Conservation (phyloP, 73 alveolate species). For the Symbiodinium natans region DNA sequence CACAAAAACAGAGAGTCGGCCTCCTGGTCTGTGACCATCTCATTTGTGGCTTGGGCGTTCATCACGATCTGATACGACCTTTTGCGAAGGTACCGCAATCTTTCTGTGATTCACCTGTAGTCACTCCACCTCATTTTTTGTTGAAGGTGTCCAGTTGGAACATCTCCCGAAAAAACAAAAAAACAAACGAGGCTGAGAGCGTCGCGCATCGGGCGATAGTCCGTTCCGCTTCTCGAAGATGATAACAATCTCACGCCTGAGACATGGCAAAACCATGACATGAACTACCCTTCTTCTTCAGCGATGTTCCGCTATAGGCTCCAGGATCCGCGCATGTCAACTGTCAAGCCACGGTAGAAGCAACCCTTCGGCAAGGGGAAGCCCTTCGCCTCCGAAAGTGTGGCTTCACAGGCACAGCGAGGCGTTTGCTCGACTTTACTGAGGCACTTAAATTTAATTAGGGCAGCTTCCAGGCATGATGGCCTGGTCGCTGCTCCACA, state of each 20-base stretch:
- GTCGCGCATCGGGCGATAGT: conserved; percentile 68
- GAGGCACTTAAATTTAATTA: neutral
- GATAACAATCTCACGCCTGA: conserved; percentile 70
- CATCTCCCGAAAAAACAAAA: too few relatives aligned
- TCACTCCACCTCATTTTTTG: too few relatives aligned
- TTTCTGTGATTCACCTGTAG: too few relatives aligned
- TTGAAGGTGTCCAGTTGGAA: too few relatives aligned
- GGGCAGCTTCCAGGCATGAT: neutral
- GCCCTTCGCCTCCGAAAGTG: conserved; percentile 45
- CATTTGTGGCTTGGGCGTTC: conserved; percentile 81
- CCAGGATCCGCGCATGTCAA: conserved; percentile 28
- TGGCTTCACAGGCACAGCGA: too few relatives aligned
- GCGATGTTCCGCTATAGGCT: too few relatives aligned
- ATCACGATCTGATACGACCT: conserved; percentile 86
- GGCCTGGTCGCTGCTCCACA: conserved; percentile 93
- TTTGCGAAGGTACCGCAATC: too few relatives aligned
- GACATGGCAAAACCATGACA: too few relatives aligned
- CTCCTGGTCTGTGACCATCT: conserved; percentile 78
- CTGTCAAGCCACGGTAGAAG: conserved; percentile 81
- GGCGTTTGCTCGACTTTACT: too few relatives aligned
- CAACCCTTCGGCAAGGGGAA: conserved; percentile 79
- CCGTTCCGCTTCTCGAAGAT: conserved; percentile 91
- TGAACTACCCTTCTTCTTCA: too few relatives aligned
- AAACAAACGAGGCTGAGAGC: neutral
- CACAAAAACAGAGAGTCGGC: too few relatives aligned